Conservation (phyloP, 2,329 filamentous ascomycete species). For the Ophiostoma triangulosporum region DNA sequence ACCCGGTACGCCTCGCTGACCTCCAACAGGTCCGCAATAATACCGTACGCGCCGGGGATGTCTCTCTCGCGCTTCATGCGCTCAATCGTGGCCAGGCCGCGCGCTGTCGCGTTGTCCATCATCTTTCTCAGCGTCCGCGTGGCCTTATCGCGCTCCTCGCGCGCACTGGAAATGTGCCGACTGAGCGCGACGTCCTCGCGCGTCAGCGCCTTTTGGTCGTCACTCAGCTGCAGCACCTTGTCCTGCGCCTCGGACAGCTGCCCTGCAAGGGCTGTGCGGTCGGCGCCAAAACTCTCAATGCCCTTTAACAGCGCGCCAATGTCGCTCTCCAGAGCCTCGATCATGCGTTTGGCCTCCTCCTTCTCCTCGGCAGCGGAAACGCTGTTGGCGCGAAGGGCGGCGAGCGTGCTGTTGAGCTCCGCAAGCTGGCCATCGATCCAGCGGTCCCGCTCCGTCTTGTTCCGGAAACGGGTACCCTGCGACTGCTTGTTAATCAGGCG, state of each 20-base stretch:
- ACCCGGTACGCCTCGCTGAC: constrained; percentile 75
- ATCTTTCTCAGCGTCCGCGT: constrained; percentile 67
- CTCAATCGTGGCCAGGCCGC: constrained; percentile 75
- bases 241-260: constrained; percentile 68
- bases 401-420: constrained; percentile 62
- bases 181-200: constrained; percentile 81
- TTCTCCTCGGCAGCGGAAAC: constrained; percentile 80
- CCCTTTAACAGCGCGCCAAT: constrained; percentile 63
- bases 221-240: constrained; percentile 61
- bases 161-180: constrained; percentile 60
- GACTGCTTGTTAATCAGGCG: constrained; percentile 87
- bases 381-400: constrained; percentile 69
- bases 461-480: constrained; percentile 73
- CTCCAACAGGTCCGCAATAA: constrained; percentile 81
- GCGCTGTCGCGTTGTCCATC: constrained; percentile 80
- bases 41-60: constrained; percentile 80
- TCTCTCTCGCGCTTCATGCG: constrained; percentile 67
- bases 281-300: constrained; percentile 66
- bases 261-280: constrained; percentile 58
- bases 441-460: constrained; percentile 74
- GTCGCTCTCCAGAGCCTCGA: constrained; percentile 47
- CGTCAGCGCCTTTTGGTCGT: constrained; percentile 76
- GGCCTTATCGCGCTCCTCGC: constrained; percentile 62
- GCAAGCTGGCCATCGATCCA: constrained; percentile 71
- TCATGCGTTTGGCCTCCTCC: constrained; percentile 16